A percentile compares a stretch with the other conserved stretches of the same genome.
Evolutionary conservation across 192 early-diverging fungal species (phyloP).

Genomic region (Dissophora globulifera): DNA sequence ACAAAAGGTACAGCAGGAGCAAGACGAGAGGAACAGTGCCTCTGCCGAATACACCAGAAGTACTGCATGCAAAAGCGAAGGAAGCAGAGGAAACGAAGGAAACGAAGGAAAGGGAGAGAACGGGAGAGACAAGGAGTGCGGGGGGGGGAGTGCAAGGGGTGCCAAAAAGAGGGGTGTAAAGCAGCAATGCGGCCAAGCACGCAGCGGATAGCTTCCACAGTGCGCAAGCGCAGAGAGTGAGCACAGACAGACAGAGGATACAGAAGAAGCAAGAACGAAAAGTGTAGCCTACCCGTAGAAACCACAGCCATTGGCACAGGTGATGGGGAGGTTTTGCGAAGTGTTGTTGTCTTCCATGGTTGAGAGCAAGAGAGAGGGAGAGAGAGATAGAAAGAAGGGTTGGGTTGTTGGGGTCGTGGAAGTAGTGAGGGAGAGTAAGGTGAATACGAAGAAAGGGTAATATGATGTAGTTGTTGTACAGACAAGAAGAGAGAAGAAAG

Average conservation of each 20-base stretch:
- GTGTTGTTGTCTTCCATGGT: slow-evolving; percentile 78
- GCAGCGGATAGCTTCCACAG: too few relatives aligned
- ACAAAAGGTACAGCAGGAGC: too few relatives aligned
- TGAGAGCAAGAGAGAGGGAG: not conserved
- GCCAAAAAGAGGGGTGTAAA: not conserved
- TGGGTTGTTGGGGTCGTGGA: not conserved
- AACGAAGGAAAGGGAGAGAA: not conserved
- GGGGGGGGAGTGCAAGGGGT: not conserved
- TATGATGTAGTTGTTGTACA: too few relatives aligned
- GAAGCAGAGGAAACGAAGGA: not conserved
- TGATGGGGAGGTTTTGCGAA: slow-evolving; percentile 58
- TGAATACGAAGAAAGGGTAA: too few relatives aligned
- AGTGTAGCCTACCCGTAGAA: slow-evolving; percentile 70
- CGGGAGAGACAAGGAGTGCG: not conserved
- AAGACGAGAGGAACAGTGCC: too few relatives aligned
- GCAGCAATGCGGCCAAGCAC: not conserved
- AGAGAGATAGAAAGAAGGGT: not conserved
- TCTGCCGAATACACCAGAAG: too few relatives aligned
- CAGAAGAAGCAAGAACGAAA: not conserved
- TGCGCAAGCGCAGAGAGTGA: not conserved
- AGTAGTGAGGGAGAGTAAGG: not conserved
- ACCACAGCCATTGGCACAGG: slow-evolving; percentile 77
- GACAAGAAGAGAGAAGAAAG: not conserved
- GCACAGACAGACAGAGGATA: too few relatives aligned
- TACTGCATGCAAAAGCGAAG: too few relatives aligned